Conservation (phyloP, 176 grass and related monocot genomes). For the Urochloa ruziziensis region DNA sequence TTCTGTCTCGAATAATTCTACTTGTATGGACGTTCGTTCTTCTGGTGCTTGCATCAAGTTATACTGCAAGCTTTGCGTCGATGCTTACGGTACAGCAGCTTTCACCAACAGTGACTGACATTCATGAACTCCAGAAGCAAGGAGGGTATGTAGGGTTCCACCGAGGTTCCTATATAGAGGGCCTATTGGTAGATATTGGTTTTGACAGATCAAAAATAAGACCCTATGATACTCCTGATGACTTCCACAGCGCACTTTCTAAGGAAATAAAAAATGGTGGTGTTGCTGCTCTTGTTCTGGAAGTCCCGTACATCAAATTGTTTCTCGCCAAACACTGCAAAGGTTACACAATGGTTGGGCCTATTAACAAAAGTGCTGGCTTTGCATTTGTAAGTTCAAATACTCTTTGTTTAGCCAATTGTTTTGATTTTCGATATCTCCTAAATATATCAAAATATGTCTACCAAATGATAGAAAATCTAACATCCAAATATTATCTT, state of each 20-base stretch:
- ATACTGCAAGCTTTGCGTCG: background rate
- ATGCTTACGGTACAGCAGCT: background rate
- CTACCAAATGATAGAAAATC: background rate
- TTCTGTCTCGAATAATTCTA: background rate
- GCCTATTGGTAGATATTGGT: constrained; percentile 24
- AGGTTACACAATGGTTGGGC: constrained; percentile 42
- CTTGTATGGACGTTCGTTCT: background rate
- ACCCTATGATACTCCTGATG: constrained; percentile 25
- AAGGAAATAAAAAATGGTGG: constrained; percentile 33
- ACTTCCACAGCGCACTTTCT: constrained; percentile 4
- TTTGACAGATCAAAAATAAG: constrained; percentile 36
- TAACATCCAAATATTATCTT: background rate
- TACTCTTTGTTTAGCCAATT: background rate
- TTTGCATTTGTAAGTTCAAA: constrained; percentile 50
- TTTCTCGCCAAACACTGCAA: constrained; percentile 46
- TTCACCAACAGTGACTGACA: background rate
- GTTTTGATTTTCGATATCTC: background rate
- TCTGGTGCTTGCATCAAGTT: background rate
- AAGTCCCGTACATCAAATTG: constrained; percentile 48
- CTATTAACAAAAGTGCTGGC: constrained; percentile 45
- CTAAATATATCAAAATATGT: background rate
- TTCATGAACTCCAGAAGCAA: background rate
- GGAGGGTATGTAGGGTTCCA: constrained; percentile 40
- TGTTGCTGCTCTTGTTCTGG: constrained; percentile 43
- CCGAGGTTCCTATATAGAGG: constrained; percentile 24